Conservation (phyloP, 1,284 basidiomycete species). For the Pterulicium gracile region DNA sequence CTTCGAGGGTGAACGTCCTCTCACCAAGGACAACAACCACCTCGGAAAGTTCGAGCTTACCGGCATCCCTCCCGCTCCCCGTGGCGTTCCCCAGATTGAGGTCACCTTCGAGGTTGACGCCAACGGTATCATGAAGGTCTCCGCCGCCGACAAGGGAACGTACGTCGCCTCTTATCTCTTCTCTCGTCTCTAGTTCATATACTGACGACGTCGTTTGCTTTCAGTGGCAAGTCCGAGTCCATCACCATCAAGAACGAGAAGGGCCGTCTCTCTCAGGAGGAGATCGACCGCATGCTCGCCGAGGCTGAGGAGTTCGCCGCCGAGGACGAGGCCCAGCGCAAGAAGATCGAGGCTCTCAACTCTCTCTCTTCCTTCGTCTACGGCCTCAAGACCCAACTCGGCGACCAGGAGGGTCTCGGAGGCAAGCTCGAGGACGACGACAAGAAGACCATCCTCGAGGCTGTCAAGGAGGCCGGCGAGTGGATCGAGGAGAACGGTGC, state of each 20-base stretch:
- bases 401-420: slow-evolving; percentile 82
- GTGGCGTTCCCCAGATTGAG: slow-evolving; percentile 92
- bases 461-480: slow-evolving; percentile 83
- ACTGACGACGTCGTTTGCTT: slow-evolving; percentile 2
- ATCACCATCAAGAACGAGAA: slow-evolving; percentile 86
- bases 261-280: slow-evolving; percentile 76
- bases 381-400: slow-evolving; percentile 79
- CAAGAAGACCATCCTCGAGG: slow-evolving; percentile 78
- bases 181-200: slow-evolving; percentile 3
- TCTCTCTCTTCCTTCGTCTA: slow-evolving; percentile 69
- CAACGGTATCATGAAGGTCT: slow-evolving; percentile 87
- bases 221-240: slow-evolving; percentile 76
- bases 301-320: slow-evolving; percentile 88
- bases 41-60: slow-evolving; percentile 95
- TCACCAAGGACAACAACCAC: slow-evolving; percentile 97
- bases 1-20: slow-evolving; percentile 88
- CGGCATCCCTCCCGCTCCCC: slow-evolving; percentile 88
- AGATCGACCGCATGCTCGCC: slow-evolving; percentile 86
- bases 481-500: slow-evolving; percentile 85
- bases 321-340: slow-evolving; percentile 80
- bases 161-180: slow-evolving; percentile 25
- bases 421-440: slow-evolving; percentile 83
- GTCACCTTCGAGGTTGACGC: slow-evolving; percentile 93
- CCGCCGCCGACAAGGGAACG: slow-evolving; percentile 87
- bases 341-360: slow-evolving; percentile 84